phyloP scores from a whole-genome alignment of 2,329 filamentous ascomycete genomes.

The Diaporthe destruens region DNA sequence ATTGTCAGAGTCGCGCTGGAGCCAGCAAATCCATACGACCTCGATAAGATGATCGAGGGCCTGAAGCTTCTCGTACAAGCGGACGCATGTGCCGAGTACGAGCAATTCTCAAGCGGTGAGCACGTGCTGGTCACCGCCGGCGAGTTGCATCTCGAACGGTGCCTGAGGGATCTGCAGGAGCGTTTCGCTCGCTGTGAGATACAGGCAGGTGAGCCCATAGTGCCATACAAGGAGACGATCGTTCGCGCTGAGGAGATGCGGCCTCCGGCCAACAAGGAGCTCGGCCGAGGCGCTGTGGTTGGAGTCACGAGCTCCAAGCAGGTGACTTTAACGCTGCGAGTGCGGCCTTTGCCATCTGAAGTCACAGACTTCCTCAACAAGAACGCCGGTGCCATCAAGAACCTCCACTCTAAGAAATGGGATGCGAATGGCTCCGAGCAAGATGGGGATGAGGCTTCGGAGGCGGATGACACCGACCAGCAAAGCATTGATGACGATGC shows the following conservation, averaged over 20 bases:
- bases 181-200: slow-evolving; percentile 95
- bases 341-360: slow-evolving; percentile 80
- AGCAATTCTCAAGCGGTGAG: slow-evolving; percentile 91
- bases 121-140: slow-evolving; percentile 95
- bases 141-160: slow-evolving; percentile 93
- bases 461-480: slow-evolving; percentile 53
- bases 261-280: slow-evolving; percentile 83
- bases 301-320: slow-evolving; percentile 87
- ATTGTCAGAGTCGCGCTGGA: slow-evolving; percentile 98
- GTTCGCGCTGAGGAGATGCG: slow-evolving; percentile 92
- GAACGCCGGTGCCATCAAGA: slow-evolving; percentile 82
- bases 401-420: slow-evolving; percentile 72
- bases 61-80: slow-evolving; percentile 90
- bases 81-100: slow-evolving; percentile 95
- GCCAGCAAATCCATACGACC: slow-evolving; percentile 87
- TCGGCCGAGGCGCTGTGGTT: slow-evolving; percentile 85
- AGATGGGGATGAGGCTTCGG: slow-evolving; percentile 57
- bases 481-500: slow-evolving; percentile 63
- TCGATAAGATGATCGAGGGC: slow-evolving; percentile 95
- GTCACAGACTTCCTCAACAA: slow-evolving; percentile 90
- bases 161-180: slow-evolving; percentile 91
- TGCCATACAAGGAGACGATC: slow-evolving; percentile 95
- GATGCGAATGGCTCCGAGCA: slow-evolving; percentile 53
- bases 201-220: slow-evolving; percentile 92
- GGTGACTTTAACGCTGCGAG: slow-evolving; percentile 79